phyloP scores from a whole-genome alignment of 1,139 yeast species.

The Suhomyces bolitotheri region DNA sequence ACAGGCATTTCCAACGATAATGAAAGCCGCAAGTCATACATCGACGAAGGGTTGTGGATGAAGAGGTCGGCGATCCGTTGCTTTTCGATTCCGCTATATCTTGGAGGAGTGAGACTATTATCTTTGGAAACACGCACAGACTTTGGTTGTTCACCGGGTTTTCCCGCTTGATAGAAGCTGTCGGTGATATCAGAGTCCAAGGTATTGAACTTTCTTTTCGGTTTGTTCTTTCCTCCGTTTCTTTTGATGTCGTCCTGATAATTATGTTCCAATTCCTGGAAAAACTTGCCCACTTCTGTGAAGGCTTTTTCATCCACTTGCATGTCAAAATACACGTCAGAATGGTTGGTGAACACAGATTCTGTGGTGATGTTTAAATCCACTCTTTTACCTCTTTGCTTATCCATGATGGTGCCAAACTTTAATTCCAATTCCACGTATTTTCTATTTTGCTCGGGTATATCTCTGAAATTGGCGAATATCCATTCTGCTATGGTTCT shows the following conservation, averaged over 20 bases:
- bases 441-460: conserved; percentile 59
- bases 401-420: conserved; percentile 74
- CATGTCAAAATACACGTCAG: conserved; percentile 64
- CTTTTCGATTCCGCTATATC: conserved; percentile 72
- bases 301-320: conserved; percentile 71
- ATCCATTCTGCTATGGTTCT: conserved; percentile 87
- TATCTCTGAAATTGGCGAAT: conserved; percentile 71
- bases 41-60: conserved; percentile 72
- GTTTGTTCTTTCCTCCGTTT: conserved; percentile 22
- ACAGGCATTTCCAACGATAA: conserved; percentile 76
- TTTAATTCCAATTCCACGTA: conserved; percentile 80
- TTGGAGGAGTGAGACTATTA: conserved; percentile 55
- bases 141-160: conserved; percentile 55
- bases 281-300: conserved; percentile 55
- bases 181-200: conserved; percentile 47
- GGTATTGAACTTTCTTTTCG: conserved; percentile 41
- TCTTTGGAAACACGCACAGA: conserved; percentile 67
- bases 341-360: conserved; percentile 58
- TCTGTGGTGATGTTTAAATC: conserved; percentile 76
- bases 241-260: conserved; percentile 43
- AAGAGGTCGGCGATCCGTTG: conserved; percentile 69
- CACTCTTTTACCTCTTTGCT: conserved; percentile 62
- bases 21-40: conserved; percentile 75
- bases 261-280: conserved; percentile 54
- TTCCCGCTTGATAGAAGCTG: conserved; percentile 37